These are phyloP conservation scores for Pseudopyrenochaeta lycopersici DNA, from an alignment of 2,329 filamentous ascomycete genomes.

Conservation along the genomic window DNA sequence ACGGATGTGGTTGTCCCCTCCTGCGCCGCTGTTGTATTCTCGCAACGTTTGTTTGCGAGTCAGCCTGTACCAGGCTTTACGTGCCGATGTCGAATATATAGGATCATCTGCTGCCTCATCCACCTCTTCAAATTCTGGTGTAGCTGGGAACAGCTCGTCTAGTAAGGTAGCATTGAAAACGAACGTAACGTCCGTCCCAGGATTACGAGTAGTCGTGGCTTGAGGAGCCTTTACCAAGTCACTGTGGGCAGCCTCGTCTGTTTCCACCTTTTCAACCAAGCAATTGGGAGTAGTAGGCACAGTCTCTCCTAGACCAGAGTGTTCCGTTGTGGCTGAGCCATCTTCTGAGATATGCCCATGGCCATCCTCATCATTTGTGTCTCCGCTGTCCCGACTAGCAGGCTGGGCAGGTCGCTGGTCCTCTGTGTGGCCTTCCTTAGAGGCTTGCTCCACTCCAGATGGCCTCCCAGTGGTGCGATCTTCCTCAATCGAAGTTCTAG, in stretches of 20 bases:
- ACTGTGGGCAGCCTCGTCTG: not conserved
- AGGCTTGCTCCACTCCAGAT: not conserved
- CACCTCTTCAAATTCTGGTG: conserved; percentile 8
- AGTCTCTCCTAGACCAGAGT: not conserved
- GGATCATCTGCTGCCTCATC: conserved; percentile 38
- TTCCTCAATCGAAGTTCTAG: conserved; percentile 50
- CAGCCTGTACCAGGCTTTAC: conserved; percentile 52
- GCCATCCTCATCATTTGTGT: not conserved
- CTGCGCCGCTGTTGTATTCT: conserved; percentile 46
- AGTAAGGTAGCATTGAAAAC: conserved; percentile 32
- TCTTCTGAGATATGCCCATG: not conserved
- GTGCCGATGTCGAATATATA: conserved; percentile 43
- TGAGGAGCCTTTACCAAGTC: not conserved
- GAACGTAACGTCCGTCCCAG: conserved; percentile 3
- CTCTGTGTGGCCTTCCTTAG: not conserved
- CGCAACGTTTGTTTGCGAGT: conserved; percentile 50
- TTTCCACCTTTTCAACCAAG: not conserved
- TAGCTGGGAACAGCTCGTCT: conserved; percentile 35
- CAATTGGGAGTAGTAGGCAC: not conserved
- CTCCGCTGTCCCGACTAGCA: not conserved
- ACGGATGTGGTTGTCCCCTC: conserved; percentile 49
- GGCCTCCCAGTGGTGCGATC: conserved; percentile 15
- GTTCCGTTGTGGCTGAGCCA: not conserved
- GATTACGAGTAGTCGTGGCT: conserved; percentile 1
- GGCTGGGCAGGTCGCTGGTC: too few relatives aligned